These are phyloP conservation scores for Talaromyces marneffei DNA, from an alignment of 2,329 filamentous ascomycete genomes.

Conservation along the genomic window DNA sequence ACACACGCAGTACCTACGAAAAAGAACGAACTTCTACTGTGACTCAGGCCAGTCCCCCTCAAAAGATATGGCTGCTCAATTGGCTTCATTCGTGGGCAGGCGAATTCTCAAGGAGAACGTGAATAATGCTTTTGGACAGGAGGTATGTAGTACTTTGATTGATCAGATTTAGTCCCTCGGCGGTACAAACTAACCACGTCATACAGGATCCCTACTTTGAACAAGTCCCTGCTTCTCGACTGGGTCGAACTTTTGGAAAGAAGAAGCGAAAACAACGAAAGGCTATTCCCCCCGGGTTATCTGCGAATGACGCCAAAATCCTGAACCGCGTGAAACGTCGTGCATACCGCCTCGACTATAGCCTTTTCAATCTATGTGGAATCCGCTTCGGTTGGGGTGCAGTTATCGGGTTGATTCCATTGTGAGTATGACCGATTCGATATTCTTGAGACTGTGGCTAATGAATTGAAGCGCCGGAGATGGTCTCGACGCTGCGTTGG, in stretches of 20 bases:
- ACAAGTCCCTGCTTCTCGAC: conserved; percentile 65
- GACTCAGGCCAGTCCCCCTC: background rate
- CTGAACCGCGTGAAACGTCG: conserved; percentile 80
- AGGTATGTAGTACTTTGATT: conserved; percentile 24
- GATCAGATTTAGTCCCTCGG: background rate
- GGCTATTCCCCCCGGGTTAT: conserved; percentile 75
- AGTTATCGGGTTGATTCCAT: conserved; percentile 76
- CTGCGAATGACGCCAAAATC: conserved; percentile 71
- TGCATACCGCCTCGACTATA: conserved; percentile 80
- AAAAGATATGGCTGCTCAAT: conserved; percentile 17
- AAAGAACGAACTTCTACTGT: background rate
- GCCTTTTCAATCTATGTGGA: conserved; percentile 73
- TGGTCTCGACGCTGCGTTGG: conserved; percentile 64
- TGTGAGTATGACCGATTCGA: conserved; percentile 49
- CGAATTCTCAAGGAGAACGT: conserved; percentile 34
- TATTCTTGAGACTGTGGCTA: background rate
- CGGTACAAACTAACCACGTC: background rate
- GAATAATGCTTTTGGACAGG: conserved; percentile 38
- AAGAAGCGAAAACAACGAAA: conserved; percentile 82
- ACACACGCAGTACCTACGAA: background rate
- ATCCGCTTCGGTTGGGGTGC: conserved; percentile 84
- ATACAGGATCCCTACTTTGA: conserved; percentile 85
- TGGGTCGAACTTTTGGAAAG: conserved; percentile 58
- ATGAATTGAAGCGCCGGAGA: conserved; percentile 60
- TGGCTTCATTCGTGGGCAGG: conserved; percentile 26